A percentile compares a stretch with the other conserved stretches of the same genome.
Conservation (phyloP, 1,284 basidiomycete genomes). For the Irpex rosettiformis region DNA sequence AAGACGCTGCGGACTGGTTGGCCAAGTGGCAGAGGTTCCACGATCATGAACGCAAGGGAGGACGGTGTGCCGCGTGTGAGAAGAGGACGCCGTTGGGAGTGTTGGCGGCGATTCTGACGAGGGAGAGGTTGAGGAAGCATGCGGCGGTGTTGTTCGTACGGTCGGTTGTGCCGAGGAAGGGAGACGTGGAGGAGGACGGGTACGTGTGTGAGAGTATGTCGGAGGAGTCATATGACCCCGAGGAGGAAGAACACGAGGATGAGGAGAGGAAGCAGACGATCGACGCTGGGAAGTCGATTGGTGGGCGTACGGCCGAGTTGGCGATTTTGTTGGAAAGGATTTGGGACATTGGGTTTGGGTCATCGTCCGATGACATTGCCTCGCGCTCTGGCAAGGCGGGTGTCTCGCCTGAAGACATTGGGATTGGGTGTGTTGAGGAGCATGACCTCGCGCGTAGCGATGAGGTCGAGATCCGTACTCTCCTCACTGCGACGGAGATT, state of each 20-base stretch:
- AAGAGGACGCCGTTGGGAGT: conserved; percentile 43
- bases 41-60: conserved; percentile 26
- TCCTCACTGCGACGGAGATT: conserved; percentile 54
- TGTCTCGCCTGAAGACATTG: conserved; percentile 25
- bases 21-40: conserved; percentile 32
- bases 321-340: conserved; percentile 52
- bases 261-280: conserved; percentile 43
- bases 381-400: conserved; percentile 18
- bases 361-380: conserved; percentile 26
- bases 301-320: conserved; percentile 50
- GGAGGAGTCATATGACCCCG: conserved; percentile 32
- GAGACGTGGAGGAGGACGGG: conserved; percentile 11
- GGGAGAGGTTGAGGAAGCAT: conserved; percentile 47
- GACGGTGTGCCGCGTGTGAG: conserved; percentile 29
- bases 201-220: conserved; percentile 16
- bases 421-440: conserved; percentile 29
- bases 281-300: conserved; percentile 56
- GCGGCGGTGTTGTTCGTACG: conserved; percentile 49
- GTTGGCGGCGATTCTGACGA: conserved; percentile 46
- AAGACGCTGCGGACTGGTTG: conserved; percentile 43
- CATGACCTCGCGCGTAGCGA: conserved; percentile 31
- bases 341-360: conserved; percentile 37
- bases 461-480: conserved; percentile 42
- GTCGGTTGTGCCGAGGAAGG: conserved; percentile 33
- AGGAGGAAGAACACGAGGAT: conserved; percentile 32